Conservation (phyloP, 2,329 filamentous ascomycete genomes). For the Alternaria angustiovoidea region DNA sequence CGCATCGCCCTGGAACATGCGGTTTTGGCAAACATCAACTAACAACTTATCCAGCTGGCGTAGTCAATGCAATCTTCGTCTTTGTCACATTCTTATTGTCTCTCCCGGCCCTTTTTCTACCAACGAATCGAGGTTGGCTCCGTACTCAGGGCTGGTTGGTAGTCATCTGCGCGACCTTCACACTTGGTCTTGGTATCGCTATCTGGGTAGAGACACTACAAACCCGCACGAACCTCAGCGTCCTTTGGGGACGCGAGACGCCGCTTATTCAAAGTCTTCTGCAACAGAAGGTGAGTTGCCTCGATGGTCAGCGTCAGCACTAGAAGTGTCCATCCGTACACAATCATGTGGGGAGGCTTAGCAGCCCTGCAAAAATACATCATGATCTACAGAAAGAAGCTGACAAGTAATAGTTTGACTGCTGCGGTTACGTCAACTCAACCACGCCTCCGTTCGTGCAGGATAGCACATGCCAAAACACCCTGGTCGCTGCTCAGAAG, state of each 20-base stretch:
- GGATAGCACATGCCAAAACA: constrained; percentile 72
- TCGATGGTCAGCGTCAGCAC: constrained; percentile 6
- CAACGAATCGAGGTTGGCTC: constrained; percentile 71
- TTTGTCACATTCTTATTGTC: constrained; percentile 74
- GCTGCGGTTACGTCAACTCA: constrained; percentile 81
- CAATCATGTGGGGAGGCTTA: neutral
- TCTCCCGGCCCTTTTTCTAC: constrained; percentile 74
- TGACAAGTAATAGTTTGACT: constrained; percentile 68
- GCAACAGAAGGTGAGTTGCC: constrained; percentile 69
- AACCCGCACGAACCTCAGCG: constrained; percentile 68
- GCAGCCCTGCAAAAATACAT: neutral
- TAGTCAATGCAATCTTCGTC: constrained; percentile 76
- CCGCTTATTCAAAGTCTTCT: constrained; percentile 70
- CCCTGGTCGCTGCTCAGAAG: constrained; percentile 73
- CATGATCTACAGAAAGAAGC: constrained; percentile 20
- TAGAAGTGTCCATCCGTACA: neutral
- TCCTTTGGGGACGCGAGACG: constrained; percentile 68
- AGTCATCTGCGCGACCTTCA: constrained; percentile 70
- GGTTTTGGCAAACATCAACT: constrained; percentile 21
- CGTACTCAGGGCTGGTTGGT: constrained; percentile 74
- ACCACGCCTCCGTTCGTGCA: constrained; percentile 75
- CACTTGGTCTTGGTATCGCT: constrained; percentile 67
- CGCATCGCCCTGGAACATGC: constrained; percentile 9
- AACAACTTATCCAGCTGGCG: constrained; percentile 62
- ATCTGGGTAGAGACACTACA: constrained; percentile 75